Evolutionary conservation across 139 green algal species (phyloP), one percentile per base, ranked within the genome.

Genomic region (Chara braunii): DNA sequence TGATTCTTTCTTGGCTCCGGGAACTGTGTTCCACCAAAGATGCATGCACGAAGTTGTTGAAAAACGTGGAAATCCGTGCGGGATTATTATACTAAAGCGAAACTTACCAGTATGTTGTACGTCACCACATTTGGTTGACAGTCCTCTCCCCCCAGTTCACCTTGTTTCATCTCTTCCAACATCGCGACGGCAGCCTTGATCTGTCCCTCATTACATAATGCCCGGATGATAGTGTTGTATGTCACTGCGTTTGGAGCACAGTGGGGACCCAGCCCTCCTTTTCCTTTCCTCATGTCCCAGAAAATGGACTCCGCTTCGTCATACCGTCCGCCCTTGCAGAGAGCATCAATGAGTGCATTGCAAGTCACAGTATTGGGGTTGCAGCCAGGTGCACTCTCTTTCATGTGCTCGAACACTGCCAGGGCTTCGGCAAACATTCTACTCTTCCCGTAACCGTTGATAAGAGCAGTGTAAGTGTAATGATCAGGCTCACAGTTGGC

Each of bases 381-480:
- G 63, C 18, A 14, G n/a, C 24, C 7, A 59, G 50, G 18, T 18
- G 18, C 40, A 18, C 18, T 48, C 40, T 48, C 40, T 57, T 74
- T 74, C 65, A 74, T 74, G 22, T 74, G 65, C 11, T 58, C n/a
- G 22, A 74, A 74, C 5, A 74, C 65, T 14, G 58, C 65, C 2
- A 74, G 54, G 1, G 65, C 65, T 3, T 74, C 65, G 23, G 58
- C 56, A 61, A 74, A 74, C 65, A 34, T 65, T 24, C 30, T 24
- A 12, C 42, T 40, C 7, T 57, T 40, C 9, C 65, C 65, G n/a
- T 72, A 74, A 9, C 26, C 55, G 44, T 72, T 74, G 57, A 74
- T 74, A 35, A 74, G 65, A 0, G 58, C 65, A 7, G 65, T 74
- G 65, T 60, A 74, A 5, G 65, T 74, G 57, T 72, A 74, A 43